Conservation (phyloP, 129 eudicot species). For the Flaveria sonorensis region DNA sequence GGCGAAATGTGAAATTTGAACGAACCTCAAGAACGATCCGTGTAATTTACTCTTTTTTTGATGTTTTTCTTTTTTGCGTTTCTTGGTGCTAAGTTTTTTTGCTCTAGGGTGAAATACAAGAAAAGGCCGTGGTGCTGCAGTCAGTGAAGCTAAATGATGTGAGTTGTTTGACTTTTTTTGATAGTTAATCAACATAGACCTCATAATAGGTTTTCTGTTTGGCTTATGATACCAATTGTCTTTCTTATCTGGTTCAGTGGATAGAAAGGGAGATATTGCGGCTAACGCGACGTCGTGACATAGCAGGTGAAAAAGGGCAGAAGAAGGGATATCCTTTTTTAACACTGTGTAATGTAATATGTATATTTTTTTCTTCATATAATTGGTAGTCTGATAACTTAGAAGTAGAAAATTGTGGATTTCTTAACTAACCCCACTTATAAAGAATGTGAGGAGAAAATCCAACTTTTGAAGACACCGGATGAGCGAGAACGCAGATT, state of each 20-base stretch:
- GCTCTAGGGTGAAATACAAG: slow-evolving; percentile 81
- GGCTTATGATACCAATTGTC: slow-evolving; percentile 6
- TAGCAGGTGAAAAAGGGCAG: slow-evolving; percentile 84
- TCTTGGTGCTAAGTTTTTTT: slow-evolving; percentile 15
- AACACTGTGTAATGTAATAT: slow-evolving; percentile 1
- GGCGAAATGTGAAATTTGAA: no score
- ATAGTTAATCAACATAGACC: slow-evolving; percentile 1
- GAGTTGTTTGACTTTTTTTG: slow-evolving; percentile 35
- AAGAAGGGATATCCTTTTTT: slow-evolving; percentile 87
- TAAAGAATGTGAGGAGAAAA: slow-evolving; percentile 77
- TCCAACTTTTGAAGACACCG: slow-evolving; percentile 72
- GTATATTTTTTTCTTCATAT: background rate
- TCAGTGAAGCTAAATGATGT: slow-evolving; percentile 73
- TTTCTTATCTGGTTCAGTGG: slow-evolving; percentile 50
- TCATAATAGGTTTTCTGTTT: slow-evolving; percentile 8
- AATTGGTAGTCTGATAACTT: background rate
- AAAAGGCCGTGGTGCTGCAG: slow-evolving; percentile 74
- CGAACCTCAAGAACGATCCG: no score
- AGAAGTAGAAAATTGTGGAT: slow-evolving; percentile 1
- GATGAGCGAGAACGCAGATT: slow-evolving; percentile 84
- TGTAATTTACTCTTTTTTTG: background rate
- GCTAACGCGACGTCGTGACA: slow-evolving; percentile 72
- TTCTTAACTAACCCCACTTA: slow-evolving; percentile 73
- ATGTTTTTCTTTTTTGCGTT: background rate
- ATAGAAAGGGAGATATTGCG: slow-evolving; percentile 69